Conservation (phyloP, 768 basidiomycete species). For the Naganishia friedmannii region DNA sequence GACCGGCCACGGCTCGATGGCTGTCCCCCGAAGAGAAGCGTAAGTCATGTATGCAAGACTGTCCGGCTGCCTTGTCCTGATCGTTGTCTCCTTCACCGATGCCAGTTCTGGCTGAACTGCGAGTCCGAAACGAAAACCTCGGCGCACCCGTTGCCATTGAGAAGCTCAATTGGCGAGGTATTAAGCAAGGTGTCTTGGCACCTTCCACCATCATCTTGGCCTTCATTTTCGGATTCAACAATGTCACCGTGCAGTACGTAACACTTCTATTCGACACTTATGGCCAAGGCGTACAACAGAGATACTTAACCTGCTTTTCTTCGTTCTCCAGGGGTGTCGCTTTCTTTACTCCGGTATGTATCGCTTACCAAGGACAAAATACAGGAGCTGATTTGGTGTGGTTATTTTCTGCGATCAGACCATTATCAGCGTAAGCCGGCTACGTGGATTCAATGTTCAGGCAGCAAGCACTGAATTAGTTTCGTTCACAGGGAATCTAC, state of each 20-base stretch:
- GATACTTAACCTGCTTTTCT: background rate
- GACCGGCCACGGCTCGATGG: constrained; percentile 28
- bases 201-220: constrained; percentile 32
- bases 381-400: background rate
- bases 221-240: constrained; percentile 42
- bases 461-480: background rate
- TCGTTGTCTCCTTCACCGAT: background rate
- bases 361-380: background rate
- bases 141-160: constrained; percentile 37
- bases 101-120: constrained; percentile 26
- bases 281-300: background rate
- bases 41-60: background rate
- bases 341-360: constrained; percentile 35
- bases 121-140: constrained; percentile 40
- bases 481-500: constrained; percentile 32
- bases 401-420: constrained; percentile 17
- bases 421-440: constrained; percentile 33
- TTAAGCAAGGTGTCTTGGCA: constrained; percentile 27
- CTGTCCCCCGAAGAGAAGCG: constrained; percentile 28
- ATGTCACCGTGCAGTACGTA: constrained; percentile 34
- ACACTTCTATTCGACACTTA: no score
- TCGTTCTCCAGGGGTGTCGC: constrained; percentile 12
- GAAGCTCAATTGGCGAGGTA: constrained; percentile 30
- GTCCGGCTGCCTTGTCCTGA: background rate
- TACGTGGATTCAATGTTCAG: background rate